Evolutionary conservation across 352 stramenopile genomes (phyloP).

Genomic region (Globisporangium ultimum): DNA sequence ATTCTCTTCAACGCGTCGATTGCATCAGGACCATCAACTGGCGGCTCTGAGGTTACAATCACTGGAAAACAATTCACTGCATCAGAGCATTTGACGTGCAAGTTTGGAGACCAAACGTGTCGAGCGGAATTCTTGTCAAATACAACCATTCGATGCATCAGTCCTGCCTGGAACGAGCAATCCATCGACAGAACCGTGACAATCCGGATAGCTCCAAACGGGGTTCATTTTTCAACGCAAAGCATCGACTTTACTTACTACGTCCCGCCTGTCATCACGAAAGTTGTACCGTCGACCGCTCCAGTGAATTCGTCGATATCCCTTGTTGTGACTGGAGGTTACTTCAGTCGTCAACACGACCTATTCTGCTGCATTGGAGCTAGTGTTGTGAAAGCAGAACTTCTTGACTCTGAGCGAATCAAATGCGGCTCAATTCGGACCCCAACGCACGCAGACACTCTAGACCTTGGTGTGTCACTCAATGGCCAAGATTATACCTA

Average conservation of each 20-base stretch:
- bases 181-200: not conserved
- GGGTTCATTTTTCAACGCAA: constrained; percentile 8
- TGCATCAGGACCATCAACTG: constrained; percentile 2
- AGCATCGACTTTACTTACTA: constrained; percentile 10
- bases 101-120: constrained; percentile 2
- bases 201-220: constrained; percentile 6
- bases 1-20: not conserved
- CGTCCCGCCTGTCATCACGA: not conserved
- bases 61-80: not conserved
- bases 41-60: constrained; percentile 1
- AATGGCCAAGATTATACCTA: constrained; percentile 36
- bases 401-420: constrained; percentile 3
- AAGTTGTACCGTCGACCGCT: not conserved
- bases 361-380: not conserved
- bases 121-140: constrained; percentile 5
- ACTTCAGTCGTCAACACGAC: constrained; percentile 2
- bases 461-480: constrained; percentile 24
- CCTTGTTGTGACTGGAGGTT: not conserved
- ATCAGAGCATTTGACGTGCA: constrained; percentile 4
- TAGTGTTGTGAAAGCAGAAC: not conserved
- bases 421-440: constrained; percentile 6
- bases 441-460: not conserved
- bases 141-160: constrained; percentile 2
- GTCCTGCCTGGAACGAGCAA: constrained; percentile 3
- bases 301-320: constrained; percentile 2